Evolutionary conservation across 768 basidiomycete genomes (phyloP).

Genomic region (Polyporus arcularius): DNA sequence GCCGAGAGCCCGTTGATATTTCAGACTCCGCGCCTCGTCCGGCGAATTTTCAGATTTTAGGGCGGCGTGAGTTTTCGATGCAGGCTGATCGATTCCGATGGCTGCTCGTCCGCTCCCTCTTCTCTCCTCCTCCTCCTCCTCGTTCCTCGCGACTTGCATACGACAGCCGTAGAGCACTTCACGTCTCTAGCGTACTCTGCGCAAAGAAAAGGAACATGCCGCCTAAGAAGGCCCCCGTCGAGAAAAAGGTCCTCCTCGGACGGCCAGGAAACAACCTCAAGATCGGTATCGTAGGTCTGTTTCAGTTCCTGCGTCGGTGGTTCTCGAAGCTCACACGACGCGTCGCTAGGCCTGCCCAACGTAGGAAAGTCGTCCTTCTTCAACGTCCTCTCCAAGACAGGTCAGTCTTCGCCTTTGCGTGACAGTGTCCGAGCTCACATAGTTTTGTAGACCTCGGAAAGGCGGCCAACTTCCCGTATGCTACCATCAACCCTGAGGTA

Average conservation of each 20-base stretch:
- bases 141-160: not conserved
- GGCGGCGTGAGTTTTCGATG: not conserved
- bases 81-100: constrained; percentile 12
- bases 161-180: constrained; percentile 14
- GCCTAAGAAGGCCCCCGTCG: constrained; percentile 80
- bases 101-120: not conserved
- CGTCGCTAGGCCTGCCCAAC: constrained; percentile 78
- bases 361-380: constrained; percentile 99
- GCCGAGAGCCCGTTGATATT: not conserved
- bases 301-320: constrained; percentile 23
- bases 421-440: not conserved
- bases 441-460: constrained; percentile 73
- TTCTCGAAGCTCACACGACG: constrained; percentile 5
- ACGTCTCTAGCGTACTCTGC: constrained; percentile 10
- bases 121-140: constrained; percentile 4
- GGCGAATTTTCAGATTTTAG: not conserved
- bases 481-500: constrained; percentile 86
- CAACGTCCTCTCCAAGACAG: constrained; percentile 91
- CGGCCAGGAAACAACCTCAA: constrained; percentile 96
- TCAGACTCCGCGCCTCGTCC: constrained; percentile 10
- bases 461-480: constrained; percentile 97
- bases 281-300: constrained; percentile 97
- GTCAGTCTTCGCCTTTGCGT: constrained; percentile 41
- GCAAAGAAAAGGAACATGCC: constrained; percentile 69
- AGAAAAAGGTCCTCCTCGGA: constrained; percentile 88